A percentile compares a stretch with the other conserved stretches of the same genome.
phyloP scores from a whole-genome alignment of 2,329 filamentous ascomycete genomes.

The Trichoderma sp. region DNA sequence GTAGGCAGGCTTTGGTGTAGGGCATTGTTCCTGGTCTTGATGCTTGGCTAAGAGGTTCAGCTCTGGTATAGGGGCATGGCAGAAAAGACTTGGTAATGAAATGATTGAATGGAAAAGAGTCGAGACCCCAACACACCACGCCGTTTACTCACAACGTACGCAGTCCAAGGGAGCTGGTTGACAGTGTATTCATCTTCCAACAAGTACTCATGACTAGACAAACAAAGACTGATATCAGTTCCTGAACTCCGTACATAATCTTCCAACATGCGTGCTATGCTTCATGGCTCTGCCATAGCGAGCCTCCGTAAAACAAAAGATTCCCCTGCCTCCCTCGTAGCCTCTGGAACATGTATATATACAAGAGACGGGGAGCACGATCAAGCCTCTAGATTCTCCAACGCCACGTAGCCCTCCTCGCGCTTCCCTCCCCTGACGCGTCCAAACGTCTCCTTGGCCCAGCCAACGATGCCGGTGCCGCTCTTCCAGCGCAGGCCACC shows the following conservation, averaged over 20 bases:
- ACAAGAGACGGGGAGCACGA: neutral
- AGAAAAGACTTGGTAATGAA: neutral
- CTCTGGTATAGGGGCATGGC: neutral
- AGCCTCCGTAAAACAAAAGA: slow-evolving; percentile 4
- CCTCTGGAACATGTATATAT: neutral
- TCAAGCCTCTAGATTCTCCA: slow-evolving; percentile 54
- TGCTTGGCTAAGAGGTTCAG: neutral
- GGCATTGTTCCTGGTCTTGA: neutral
- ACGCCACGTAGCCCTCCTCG: slow-evolving; percentile 62
- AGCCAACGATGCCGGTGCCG: slow-evolving; percentile 48
- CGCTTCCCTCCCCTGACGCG: slow-evolving; percentile 45
- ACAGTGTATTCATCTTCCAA: no score
- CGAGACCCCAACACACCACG: no score
- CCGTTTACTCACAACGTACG: no score
- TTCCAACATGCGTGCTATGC: slow-evolving; percentile 23
- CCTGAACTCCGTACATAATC: slow-evolving; percentile 19
- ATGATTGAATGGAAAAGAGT: neutral
- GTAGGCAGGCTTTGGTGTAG: neutral
- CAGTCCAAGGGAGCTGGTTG: no score
- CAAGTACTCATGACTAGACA: neutral
- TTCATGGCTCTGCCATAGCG: slow-evolving; percentile 9
- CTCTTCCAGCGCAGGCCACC: slow-evolving; percentile 49
- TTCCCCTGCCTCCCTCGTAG: neutral
- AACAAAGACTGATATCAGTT: slow-evolving; percentile 8
- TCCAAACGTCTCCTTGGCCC: slow-evolving; percentile 46